These are phyloP conservation scores for Eutrema heterophyllum DNA, from an alignment of 345 rosid genomes.

Conservation along the genomic window DNA sequence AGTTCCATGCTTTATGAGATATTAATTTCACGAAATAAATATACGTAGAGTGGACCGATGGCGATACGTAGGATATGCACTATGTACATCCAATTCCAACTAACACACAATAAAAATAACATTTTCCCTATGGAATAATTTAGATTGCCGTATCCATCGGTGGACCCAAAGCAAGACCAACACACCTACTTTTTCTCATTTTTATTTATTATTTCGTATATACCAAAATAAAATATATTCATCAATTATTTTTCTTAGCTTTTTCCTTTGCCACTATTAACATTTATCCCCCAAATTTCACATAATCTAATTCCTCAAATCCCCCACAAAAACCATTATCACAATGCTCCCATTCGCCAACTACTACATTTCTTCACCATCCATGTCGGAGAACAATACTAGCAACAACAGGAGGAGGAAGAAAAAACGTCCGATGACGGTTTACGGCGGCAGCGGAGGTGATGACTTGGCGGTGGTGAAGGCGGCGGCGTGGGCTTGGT, in stretches of 20 bases:
- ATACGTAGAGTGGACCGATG: constrained; percentile 12
- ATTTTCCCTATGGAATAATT: constrained; percentile 21
- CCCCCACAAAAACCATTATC: constrained; percentile 13
- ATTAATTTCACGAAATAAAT: constrained; percentile 8
- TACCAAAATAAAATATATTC: background rate
- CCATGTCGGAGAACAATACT: constrained; percentile 3
- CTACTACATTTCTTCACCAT: constrained; percentile 23
- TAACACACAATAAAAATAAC: constrained; percentile 10
- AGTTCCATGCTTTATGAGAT: constrained; percentile 6
- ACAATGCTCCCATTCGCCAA: constrained; percentile 29
- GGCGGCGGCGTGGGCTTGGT: constrained; percentile 99
- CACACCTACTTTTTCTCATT: constrained; percentile 14
- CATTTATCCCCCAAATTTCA: constrained; percentile 3
- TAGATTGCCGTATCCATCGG: constrained; percentile 22
- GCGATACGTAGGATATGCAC: constrained; percentile 18
- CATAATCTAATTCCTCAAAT: background rate
- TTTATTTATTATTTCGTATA: background rate
- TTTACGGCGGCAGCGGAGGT: constrained; percentile 7
- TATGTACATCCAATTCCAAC: constrained; percentile 1
- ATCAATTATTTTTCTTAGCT: background rate
- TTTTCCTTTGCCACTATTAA: constrained; percentile 2
- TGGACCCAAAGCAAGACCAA: constrained; percentile 27
- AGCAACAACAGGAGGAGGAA: constrained; percentile 17
- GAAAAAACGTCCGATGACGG: constrained; percentile 20
- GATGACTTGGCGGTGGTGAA: constrained; percentile 47